Base-by-base conservation (phyloP, 164 flowering plant genomes). In the Paratinospora sagittata region DNA sequence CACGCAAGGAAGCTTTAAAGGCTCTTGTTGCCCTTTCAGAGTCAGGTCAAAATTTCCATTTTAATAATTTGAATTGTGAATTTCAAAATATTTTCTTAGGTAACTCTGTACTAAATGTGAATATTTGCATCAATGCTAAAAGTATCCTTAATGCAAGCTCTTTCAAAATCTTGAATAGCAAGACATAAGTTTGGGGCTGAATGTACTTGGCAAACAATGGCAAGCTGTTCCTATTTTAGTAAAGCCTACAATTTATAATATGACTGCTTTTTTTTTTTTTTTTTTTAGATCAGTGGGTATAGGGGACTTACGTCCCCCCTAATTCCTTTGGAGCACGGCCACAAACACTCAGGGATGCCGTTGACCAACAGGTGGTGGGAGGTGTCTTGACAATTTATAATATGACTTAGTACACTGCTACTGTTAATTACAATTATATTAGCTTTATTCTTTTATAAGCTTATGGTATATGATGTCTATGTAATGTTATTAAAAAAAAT, bases 1-100 rank as follows among this genome's bases (percentile, higher is more conserved):
- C 99, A 52, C 82, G 91, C 66, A 89, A 85, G 73, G 92, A 80
- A 83, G 98, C 99, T 69, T 77, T 96, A 69, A 91, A 82, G 76
- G 95, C 99, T 77, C 89, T 93, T 74, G 73, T 73, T 66, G 90
- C 95, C 58, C 82, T 93, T 72, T 83, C 97, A 66, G 76, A 58
- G 14, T 89, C 97, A 84, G 96, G 98, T 92, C 39, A 57, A 66
- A n/a, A 9, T 64, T 69, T 72, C 1, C 24, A 24, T 33, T 19
- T 55, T n/a, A 55, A 30, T 30, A 30, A 4, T 30, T 30, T 30
- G 61, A 23, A n/a, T 21, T 1, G 21, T 55, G 61, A 55, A 17
- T 19, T 55, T n/a, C 24, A n/a, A 55, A 19, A 55, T 8, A 19
- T n/a, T 55, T 55, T 7, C 10, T 21, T 55, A n/a, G 17, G 8